Evolutionary conservation across 805 yeast genomes (phyloP).

Genomic region (Metschnikowia cubensis): DNA sequence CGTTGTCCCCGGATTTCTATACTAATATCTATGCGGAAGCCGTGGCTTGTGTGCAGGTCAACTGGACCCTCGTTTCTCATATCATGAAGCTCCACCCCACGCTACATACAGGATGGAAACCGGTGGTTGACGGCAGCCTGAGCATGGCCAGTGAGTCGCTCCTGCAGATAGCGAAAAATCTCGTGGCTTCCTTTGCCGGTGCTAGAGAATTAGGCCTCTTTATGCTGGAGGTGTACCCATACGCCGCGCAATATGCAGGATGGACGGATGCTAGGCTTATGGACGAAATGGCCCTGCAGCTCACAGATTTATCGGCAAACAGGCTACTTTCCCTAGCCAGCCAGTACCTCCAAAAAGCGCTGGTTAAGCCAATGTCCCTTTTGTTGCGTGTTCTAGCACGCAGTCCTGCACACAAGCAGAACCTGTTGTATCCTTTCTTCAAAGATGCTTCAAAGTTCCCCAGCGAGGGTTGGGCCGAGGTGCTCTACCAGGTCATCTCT

Average conservation of each 20-base stretch:
- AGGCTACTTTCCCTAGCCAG: conserved; percentile 32
- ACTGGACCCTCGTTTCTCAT: conserved; percentile 46
- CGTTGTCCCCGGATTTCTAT: conserved; percentile 52
- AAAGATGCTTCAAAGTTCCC: conserved; percentile 9
- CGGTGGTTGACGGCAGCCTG: conserved; percentile 22
- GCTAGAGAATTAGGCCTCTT: conserved; percentile 58
- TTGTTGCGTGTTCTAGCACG: conserved; percentile 39
- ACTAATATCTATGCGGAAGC: conserved; percentile 35
- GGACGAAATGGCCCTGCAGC: conserved; percentile 34
- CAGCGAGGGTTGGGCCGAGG: conserved; percentile 38
- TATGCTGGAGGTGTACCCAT: conserved; percentile 42
- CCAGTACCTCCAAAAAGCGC: conserved; percentile 3
- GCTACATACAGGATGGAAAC: conserved; percentile 45
- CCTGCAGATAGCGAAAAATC: conserved; percentile 21
- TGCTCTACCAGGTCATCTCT: conserved; percentile 45
- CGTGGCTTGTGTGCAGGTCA: conserved; percentile 19
- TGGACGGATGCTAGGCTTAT: conserved; percentile 32
- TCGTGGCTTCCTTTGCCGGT: conserved; percentile 46
- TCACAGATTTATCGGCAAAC: conserved; percentile 43
- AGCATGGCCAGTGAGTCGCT: background rate
- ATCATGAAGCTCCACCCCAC: conserved; percentile 55
- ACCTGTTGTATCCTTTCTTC: conserved; percentile 5
- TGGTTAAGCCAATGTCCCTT: conserved; percentile 9
- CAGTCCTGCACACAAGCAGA: conserved; percentile 22
- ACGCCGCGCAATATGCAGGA: conserved; percentile 17